These are phyloP conservation scores for Chrysoporthe austroafricana DNA, from an alignment of 2,329 filamentous ascomycete species.

Conservation along the genomic window DNA sequence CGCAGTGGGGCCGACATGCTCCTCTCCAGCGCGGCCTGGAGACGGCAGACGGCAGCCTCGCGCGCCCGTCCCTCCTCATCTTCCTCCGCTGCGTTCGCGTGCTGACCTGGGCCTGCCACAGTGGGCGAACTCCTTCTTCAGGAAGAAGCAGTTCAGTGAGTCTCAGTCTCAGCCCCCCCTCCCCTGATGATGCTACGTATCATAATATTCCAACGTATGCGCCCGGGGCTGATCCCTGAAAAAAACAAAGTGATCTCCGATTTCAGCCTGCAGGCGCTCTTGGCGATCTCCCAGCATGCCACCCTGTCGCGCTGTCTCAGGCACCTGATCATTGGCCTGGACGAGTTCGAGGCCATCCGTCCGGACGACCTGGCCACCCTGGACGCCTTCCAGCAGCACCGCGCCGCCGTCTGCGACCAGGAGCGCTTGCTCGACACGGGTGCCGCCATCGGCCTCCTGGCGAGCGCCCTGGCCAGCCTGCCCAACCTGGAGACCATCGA, in stretches of 20 bases:
- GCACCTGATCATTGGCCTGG: slow-evolving; percentile 55
- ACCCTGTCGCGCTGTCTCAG: slow-evolving; percentile 45
- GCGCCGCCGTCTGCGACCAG: slow-evolving; percentile 32
- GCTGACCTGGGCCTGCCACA: slow-evolving; percentile 22
- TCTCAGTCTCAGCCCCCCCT: too few species aligned
- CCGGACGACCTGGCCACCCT: neutral
- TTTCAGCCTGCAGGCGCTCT: slow-evolving; percentile 53
- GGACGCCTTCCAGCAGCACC: neutral
- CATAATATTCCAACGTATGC: slow-evolving; percentile 12
- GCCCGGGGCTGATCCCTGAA: slow-evolving; percentile 33
- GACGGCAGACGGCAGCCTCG: too few species aligned
- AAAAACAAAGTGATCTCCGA: slow-evolving; percentile 35
- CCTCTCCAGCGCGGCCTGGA: too few species aligned
- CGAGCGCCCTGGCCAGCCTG: slow-evolving; percentile 59
- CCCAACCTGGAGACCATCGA: slow-evolving; percentile 59
- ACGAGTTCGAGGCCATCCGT: slow-evolving; percentile 32
- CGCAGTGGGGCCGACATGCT: too few species aligned
- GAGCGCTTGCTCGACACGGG: slow-evolving; percentile 47
- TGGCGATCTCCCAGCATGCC: slow-evolving; percentile 54
- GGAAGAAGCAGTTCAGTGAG: slow-evolving; percentile 63
- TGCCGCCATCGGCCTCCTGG: slow-evolving; percentile 55
- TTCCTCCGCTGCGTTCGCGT: neutral
- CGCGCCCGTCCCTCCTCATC: neutral
- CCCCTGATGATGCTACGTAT: too few species aligned
- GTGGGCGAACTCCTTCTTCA: slow-evolving; percentile 67